Base-by-base conservation (phyloP, 2,329 filamentous ascomycete species). In the Epichloe typhina region DNA sequence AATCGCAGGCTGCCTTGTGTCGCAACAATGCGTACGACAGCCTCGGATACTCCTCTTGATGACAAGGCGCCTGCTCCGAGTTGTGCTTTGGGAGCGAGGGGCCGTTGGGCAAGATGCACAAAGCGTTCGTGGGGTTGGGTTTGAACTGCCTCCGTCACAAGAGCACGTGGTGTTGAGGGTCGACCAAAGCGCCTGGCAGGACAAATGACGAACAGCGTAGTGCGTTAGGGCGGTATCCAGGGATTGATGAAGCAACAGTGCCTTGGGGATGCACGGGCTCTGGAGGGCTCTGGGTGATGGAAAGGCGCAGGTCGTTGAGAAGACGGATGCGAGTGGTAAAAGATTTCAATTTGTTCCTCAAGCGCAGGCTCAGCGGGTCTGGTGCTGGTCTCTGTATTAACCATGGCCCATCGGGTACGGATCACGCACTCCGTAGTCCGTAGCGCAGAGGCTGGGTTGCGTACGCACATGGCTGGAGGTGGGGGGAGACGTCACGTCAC, bases 131-230 rank as follows among this genome's bases (percentile, higher is more conserved):
- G 50, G 46, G 44, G 38, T 21, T 33, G 33, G 39, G 21, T 47
- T 35, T 21, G 36, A 35, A 26, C 38, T 19, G 41, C 8, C 46
- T 46, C 41, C 47, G 41, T 52, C 50, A 41, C 50, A 49, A 37
- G 46, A 45, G 46, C 50, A 42, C 31, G 46, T 38, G 47, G 31
- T 36, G 42, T 42, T 41, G 41, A 40, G 23, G 26, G 13, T 36
- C 35, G 31, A 33, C 31, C 38, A 42, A 23, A 11, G 26, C 46
- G 42, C 46, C 15, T 31, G 40, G 35, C 39, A 13, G 45, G 36
- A 26, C 19, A 47, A 48, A 36, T 49, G 50, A 31, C 36, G 50
- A 45, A 36, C 41, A 42, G 47, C 19, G 46, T 33, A 17, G n/a
- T n/a, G 21, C 39, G 17, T 42, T 35, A 15, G 44, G 44, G 6